A percentile compares a stretch with the other conserved stretches of the same genome.
Conservation (phyloP, 2,329 filamentous ascomycete genomes). For the Rugonectria rugulosa region DNA sequence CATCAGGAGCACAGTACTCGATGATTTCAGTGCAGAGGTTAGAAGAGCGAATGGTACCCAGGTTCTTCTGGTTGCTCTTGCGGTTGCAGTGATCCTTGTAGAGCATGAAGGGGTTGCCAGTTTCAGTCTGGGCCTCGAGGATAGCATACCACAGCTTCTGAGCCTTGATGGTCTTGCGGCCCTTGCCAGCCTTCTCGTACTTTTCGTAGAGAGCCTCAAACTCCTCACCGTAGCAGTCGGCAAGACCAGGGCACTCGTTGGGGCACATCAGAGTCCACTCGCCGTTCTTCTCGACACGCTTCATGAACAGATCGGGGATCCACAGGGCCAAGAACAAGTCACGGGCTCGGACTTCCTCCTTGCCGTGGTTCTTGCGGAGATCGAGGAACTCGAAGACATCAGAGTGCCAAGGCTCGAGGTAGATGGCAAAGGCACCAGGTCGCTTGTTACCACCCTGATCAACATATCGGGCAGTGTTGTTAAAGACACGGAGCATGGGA, state of each 20-base stretch:
- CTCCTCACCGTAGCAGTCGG: constrained; percentile 96
- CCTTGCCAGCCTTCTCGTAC: constrained; percentile 88
- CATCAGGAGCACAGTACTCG: constrained; percentile 95
- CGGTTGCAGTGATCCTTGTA: constrained; percentile 99
- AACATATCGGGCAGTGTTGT: constrained; percentile 98
- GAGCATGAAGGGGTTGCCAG: constrained; percentile 98
- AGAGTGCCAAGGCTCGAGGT: constrained; percentile 98
- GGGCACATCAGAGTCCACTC: constrained; percentile 99
- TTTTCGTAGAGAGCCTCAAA: constrained; percentile 94
- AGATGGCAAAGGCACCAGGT: constrained; percentile 97
- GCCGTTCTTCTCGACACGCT: constrained; percentile 95
- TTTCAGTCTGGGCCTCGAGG: constrained; percentile 97
- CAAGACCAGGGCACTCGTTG: constrained; percentile 92
- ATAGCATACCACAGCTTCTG: constrained; percentile 99
- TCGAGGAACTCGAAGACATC: constrained; percentile 98
- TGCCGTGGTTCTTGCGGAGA: constrained; percentile 98
- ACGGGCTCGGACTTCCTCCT: constrained; percentile 95
- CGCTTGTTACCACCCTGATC: constrained; percentile 99
- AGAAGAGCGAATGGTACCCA: constrained; percentile 97
- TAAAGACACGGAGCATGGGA: constrained; percentile 98
- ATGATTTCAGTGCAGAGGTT: constrained; percentile 99
- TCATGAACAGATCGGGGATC: constrained; percentile 99
- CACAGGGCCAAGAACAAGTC: constrained; percentile 98
- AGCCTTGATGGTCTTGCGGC: constrained; percentile 90
- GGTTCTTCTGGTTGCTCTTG: constrained; percentile 99